Conservation (phyloP, 768 basidiomycete species). For the Pleurotus citrinopileatus region DNA sequence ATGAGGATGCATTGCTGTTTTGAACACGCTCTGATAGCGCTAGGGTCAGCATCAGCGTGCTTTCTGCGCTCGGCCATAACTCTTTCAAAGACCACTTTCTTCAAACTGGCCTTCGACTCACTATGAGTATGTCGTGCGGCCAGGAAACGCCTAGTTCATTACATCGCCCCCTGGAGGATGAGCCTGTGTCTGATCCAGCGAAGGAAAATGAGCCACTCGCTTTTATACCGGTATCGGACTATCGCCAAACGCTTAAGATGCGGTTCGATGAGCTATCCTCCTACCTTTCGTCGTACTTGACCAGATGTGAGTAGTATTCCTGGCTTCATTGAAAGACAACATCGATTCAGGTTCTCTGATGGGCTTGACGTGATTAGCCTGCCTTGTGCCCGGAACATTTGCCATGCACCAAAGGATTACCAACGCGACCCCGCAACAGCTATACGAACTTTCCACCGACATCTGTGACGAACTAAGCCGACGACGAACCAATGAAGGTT, state of each 20-base stretch:
- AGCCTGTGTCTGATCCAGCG: not conserved
- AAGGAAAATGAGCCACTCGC: not conserved
- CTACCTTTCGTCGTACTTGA: not conserved
- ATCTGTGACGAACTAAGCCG: slow-evolving; percentile 4
- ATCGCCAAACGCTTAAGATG: not conserved
- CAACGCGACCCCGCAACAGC: not conserved
- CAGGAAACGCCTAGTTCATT: not conserved
- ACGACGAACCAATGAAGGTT: not conserved
- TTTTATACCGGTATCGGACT: not conserved
- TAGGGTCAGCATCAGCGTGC: not conserved
- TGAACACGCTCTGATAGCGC: not conserved
- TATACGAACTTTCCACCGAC: slow-evolving; percentile 3
- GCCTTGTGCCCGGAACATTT: not conserved
- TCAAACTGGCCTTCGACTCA: not conserved
- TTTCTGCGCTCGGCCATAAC: not conserved
- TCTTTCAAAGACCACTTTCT: not conserved
- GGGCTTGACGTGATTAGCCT: not conserved
- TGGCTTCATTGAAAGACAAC: not conserved
- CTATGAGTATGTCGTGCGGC: not conserved
- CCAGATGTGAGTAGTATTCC: not conserved
- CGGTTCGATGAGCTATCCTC: not conserved
- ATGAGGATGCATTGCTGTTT: not conserved
- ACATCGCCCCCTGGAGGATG: not conserved
- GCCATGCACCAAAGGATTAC: not conserved
- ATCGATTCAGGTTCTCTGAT: not conserved